Conservation (phyloP, 345 rosid genomes). For the Kandelia obovata region DNA sequence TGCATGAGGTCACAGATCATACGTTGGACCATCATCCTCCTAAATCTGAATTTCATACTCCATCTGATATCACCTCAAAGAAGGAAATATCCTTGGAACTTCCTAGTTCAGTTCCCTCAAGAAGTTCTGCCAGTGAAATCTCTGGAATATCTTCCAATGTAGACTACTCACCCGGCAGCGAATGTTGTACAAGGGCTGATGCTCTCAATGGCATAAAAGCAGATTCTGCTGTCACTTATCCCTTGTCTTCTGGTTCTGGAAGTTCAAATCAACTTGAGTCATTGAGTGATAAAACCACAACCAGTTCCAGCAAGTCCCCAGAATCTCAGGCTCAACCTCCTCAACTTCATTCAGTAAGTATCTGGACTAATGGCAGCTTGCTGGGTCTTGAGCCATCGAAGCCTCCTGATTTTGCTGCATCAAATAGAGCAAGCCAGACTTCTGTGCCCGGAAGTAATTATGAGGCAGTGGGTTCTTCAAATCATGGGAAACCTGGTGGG, state of each 20-base stretch:
- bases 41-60: constrained; percentile 24
- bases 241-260: constrained; percentile 25
- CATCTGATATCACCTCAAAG: constrained; percentile 21
- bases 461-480: constrained; percentile 25
- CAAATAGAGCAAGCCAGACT: constrained; percentile 34
- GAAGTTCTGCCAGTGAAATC: constrained; percentile 23
- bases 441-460: constrained; percentile 19
- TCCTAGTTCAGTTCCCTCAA: constrained; percentile 29
- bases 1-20: background rate
- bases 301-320: constrained; percentile 26
- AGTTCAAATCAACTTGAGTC: constrained; percentile 23
- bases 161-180: constrained; percentile 22
- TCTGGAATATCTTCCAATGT: constrained; percentile 34
- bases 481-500: constrained; percentile 25
- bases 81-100: constrained; percentile 20
- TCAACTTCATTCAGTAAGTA: constrained; percentile 39
- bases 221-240: constrained; percentile 21
- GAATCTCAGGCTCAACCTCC: constrained; percentile 41
- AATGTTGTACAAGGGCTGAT: constrained; percentile 5
- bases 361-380: constrained; percentile 95
- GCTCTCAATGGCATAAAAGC: constrained; percentile 5
- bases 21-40: constrained; percentile 8
- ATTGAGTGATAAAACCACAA: constrained; percentile 16
- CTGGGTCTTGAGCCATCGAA: constrained; percentile 88
- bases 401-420: constrained; percentile 75